Percentiles rank a stretch among this genome's conserved stretches.
Conservation (phyloP, 1,284 basidiomycete species). For the Xerocomus amazonicus region DNA sequence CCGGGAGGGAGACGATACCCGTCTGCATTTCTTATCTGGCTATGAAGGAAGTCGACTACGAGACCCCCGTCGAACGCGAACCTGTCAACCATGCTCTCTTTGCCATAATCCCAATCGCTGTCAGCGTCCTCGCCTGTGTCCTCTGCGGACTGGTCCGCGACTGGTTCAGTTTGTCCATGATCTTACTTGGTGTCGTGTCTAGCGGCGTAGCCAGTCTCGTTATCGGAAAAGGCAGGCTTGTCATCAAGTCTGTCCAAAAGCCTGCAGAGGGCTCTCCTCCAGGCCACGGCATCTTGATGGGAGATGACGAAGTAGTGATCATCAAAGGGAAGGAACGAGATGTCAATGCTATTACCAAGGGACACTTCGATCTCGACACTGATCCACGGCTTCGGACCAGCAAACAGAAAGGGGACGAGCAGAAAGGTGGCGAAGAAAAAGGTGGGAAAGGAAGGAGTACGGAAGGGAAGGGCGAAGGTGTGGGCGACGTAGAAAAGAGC, state of each 20-base stretch:
- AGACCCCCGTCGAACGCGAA: not conserved
- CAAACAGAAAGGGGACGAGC: not conserved
- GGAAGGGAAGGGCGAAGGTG: too few relatives aligned
- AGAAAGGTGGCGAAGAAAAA: not conserved
- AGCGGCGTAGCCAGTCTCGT: conserved; percentile 23
- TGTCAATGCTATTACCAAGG: conserved; percentile 27
- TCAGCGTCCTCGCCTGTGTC: conserved; percentile 12
- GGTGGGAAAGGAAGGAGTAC: too few relatives aligned
- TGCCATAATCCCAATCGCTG: conserved; percentile 21
- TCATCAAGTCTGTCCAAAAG: conserved; percentile 4
- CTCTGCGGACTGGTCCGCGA: not conserved
- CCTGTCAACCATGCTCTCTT: conserved; percentile 5
- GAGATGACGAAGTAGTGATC: conserved; percentile 14
- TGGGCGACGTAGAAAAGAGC: too few relatives aligned
- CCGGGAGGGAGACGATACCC: conserved; percentile 18
- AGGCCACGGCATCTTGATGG: conserved; percentile 20
- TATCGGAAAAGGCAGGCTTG: conserved; percentile 19
- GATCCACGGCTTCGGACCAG: not conserved
- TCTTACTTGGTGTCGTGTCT: conserved; percentile 30
- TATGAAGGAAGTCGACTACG: conserved; percentile 10
- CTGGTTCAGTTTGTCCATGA: conserved; percentile 14
- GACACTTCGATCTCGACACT: conserved; percentile 1
- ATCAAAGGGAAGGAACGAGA: conserved; percentile 28
- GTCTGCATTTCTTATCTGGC: conserved; percentile 18
- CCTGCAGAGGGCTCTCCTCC: conserved; percentile 12